Percentiles rank a stretch among this genome's conserved stretches.
These are phyloP conservation scores for Aspergillus transmontanensis DNA, from an alignment of 2,329 filamentous ascomycete species.

Conservation along the genomic window DNA sequence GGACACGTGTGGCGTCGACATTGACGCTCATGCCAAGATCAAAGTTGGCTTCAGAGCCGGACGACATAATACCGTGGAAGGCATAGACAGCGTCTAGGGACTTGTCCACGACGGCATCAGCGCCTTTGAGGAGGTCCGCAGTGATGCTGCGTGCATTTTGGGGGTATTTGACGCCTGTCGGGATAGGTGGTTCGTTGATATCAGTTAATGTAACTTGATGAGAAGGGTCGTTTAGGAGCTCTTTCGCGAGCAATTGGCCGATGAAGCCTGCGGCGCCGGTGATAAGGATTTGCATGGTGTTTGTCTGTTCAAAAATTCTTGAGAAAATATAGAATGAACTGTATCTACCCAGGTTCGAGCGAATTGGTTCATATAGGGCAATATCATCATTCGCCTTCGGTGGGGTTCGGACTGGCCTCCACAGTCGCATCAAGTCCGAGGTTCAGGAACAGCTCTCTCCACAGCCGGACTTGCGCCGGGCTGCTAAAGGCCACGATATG, in stretches of 20 bases:
- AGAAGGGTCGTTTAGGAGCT: slow-evolving; percentile 54
- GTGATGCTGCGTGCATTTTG: slow-evolving; percentile 54
- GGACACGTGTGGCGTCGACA: slow-evolving; percentile 59
- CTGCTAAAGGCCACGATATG: background rate
- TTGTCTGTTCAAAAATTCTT: too few relatives aligned
- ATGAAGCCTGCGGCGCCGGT: slow-evolving; percentile 68
- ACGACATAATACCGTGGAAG: slow-evolving; percentile 70
- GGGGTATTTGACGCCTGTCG: slow-evolving; percentile 50
- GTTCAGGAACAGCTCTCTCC: slow-evolving; percentile 20
- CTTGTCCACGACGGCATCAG: slow-evolving; percentile 39
- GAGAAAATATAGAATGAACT: background rate
- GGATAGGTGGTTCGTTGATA: slow-evolving; percentile 56
- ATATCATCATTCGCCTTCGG: slow-evolving; percentile 13
- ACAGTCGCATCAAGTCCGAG: slow-evolving; percentile 43
- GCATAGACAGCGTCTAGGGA: slow-evolving; percentile 60
- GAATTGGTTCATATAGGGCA: background rate
- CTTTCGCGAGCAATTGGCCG: slow-evolving; percentile 61
- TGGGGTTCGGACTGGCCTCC: slow-evolving; percentile 27
- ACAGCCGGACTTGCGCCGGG: slow-evolving; percentile 35
- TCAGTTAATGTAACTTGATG: slow-evolving; percentile 60
- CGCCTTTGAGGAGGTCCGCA: slow-evolving; percentile 56
- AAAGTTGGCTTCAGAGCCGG: slow-evolving; percentile 63
- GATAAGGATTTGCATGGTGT: slow-evolving; percentile 57
- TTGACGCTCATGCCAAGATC: slow-evolving; percentile 63
- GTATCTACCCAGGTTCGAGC: background rate